Conservation (phyloP, 2,329 filamentous ascomycete species). For the Hypoxylon sp. region DNA sequence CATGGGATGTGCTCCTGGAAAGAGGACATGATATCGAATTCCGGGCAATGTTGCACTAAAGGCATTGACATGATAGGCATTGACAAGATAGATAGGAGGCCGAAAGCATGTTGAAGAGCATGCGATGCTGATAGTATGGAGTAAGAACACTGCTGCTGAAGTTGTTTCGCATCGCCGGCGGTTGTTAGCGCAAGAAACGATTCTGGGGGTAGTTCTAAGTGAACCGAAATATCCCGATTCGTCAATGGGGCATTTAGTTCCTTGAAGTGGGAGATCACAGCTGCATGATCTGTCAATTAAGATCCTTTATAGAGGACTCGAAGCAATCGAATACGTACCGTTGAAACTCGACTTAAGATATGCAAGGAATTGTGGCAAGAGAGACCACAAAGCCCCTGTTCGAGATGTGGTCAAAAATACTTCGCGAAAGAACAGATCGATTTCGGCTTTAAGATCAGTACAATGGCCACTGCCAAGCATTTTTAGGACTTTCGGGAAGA, state of each 20-base stretch:
- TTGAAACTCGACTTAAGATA: slow-evolving; percentile 67
- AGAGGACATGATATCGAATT: slow-evolving; percentile 53
- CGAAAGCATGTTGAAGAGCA: slow-evolving; percentile 63
- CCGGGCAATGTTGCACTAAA: slow-evolving; percentile 55
- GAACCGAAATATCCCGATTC: slow-evolving; percentile 50
- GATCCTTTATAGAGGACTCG: not conserved
- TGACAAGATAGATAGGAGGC: slow-evolving; percentile 62
- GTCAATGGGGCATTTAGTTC: slow-evolving; percentile 51
- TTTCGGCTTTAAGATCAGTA: slow-evolving; percentile 63
- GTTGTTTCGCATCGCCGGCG: slow-evolving; percentile 36
- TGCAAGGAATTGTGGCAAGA: slow-evolving; percentile 60
- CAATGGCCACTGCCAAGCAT: slow-evolving; percentile 69
- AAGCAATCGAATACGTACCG: slow-evolving; percentile 57
- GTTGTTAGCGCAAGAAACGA: slow-evolving; percentile 54
- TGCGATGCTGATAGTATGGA: slow-evolving; percentile 59
- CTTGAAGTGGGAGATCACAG: slow-evolving; percentile 46
- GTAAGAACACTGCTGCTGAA: slow-evolving; percentile 59
- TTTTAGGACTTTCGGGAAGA: slow-evolving; percentile 70
- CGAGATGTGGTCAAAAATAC: slow-evolving; percentile 63
- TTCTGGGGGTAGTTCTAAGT: slow-evolving; percentile 59
- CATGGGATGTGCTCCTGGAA: slow-evolving; percentile 62
- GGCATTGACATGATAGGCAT: slow-evolving; percentile 62
- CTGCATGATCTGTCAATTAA: slow-evolving; percentile 46
- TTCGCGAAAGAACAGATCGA: slow-evolving; percentile 68
- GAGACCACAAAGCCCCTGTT: slow-evolving; percentile 64